Base-by-base conservation (phyloP, 805 yeast genomes). In the Pachysolen tannophilus region DNA sequence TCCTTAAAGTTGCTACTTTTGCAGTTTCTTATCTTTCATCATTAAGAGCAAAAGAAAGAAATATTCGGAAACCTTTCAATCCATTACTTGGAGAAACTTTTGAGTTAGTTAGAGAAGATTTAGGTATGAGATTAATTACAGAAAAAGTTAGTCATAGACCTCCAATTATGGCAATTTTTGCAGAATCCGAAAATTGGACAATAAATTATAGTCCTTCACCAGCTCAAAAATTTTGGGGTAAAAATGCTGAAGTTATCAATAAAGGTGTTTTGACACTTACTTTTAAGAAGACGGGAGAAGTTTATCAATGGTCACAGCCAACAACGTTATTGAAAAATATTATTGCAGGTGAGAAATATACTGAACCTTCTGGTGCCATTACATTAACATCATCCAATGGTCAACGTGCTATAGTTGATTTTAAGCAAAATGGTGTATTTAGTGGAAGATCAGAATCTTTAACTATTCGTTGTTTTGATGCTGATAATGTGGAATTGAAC, bases 91-190 rank as follows among this genome's bases (percentile, higher is more conserved):
- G 97, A 15, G 98, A 92, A 54, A 88, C 97, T 0, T 92, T 58
- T 55, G 98, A 92, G 56, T 63, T 85, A 28, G 92, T 86, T 2
- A 69, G 95, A 27, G 95, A 86, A 42, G 95, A 85, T 48, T 58
- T 71, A 33, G 88, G 88, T 0, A 68, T 79, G 44, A 62, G 97
- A 45, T 55, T 83, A 28, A 45, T 92, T 5, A 67, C 85, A 13
- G 98, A 92, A 53, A 92, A 92, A 52, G 94, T 92, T 14, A 58
- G 75, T 20, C 98, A 92, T 49, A 73, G 84, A 38, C 98, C 98
- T 2, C 78, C 80, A 11, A 74, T 88, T 2, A 76, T 87, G 61
- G 96, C 97, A 1, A 64, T 80, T 16, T 78, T 75, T 53, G 83
- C 76, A 5, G 96, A 90, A 39, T 67, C 83, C 17, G 54, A 60